phyloP scores from a whole-genome alignment of 2,329 filamentous ascomycete genomes.

The Trichoderma lentiforme region DNA sequence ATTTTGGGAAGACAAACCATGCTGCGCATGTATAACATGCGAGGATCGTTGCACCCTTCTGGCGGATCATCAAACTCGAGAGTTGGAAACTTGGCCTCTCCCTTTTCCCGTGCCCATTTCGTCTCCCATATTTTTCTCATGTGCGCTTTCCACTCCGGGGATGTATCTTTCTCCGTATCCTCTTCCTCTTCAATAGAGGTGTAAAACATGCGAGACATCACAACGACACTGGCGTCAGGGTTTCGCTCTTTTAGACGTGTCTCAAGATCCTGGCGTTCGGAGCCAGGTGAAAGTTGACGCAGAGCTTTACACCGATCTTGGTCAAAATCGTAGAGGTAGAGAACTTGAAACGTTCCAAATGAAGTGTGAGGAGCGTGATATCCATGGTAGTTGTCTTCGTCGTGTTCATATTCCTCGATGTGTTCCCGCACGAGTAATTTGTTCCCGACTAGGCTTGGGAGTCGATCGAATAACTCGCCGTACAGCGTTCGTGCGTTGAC shows the following conservation, averaged over 20 bases:
- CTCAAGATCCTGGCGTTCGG: background rate
- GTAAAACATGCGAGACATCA: slow-evolving; percentile 1
- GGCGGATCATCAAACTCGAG: slow-evolving; percentile 7
- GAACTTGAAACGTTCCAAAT: background rate
- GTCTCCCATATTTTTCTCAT: background rate
- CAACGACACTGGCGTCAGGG: background rate
- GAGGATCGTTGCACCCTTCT: background rate
- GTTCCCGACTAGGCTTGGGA: background rate
- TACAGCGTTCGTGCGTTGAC: background rate
- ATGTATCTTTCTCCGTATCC: background rate
- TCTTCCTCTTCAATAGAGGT: background rate
- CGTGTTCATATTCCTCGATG: background rate
- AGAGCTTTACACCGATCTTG: background rate
- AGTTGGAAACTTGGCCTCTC: slow-evolving; percentile 1
- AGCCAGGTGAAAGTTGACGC: background rate
- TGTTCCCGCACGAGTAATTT: background rate
- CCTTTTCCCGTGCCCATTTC: background rate
- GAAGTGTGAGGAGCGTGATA: background rate
- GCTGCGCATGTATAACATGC: background rate
- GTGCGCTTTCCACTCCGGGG: background rate
- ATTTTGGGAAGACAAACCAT: background rate
- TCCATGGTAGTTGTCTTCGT: background rate
- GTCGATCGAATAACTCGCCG: background rate
- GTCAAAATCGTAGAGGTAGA: slow-evolving; percentile 12
- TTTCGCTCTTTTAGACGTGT: background rate